Base-by-base conservation (phyloP, 345 rosid genomes). In the Pseudoturritis turrita region DNA sequence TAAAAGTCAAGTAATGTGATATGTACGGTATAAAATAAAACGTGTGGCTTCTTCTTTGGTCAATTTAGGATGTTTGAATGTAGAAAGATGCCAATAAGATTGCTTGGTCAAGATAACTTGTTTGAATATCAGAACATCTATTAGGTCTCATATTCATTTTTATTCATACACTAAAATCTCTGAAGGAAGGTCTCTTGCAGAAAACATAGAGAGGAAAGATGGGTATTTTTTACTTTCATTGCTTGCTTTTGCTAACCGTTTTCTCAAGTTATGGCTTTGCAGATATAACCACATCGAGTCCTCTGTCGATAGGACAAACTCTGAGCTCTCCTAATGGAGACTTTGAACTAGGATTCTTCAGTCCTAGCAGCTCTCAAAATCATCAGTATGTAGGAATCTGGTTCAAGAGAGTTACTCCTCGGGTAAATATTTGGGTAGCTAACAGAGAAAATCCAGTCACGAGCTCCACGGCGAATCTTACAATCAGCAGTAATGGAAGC, bases 301-400 rank as follows among this genome's bases (percentile, higher is more conserved):
- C 54, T 28, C 17, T 50, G 14, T 65, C 71, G 10, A 12, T 65
- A 2, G 47, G 59, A 47, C 31, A 65, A 65, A 65, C 47, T 65
- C 46, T 65, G 13, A 51, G 45, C 17, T 79, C 82, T 3, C 28
- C 74, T 3, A 15, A 21, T 6, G 54, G 70, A 53, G n/a, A 13
- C n/a, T 79, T 64, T 37, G 76, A 64, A 35, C 40, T 79, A 8
- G 82, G 82, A 6, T 77, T 72, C 67, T 72, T 71, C 64, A 67
- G 51, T 36, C 49, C 65, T 4, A 41, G 47, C 39, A 37, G 35
- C 28, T 70, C 78, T n/a, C 66, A n/a, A 13, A 72, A 40, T n/a
- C 50, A 40, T n/a, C 50, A 63, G 35, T 60, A 60, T 23, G 33
- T 60, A 4, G 65, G 65, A 36, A 79, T 81, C 17, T 81, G 84